phyloP scores from a whole-genome alignment of 2,329 filamentous ascomycete genomes.

The Sporothrix mexicana region DNA sequence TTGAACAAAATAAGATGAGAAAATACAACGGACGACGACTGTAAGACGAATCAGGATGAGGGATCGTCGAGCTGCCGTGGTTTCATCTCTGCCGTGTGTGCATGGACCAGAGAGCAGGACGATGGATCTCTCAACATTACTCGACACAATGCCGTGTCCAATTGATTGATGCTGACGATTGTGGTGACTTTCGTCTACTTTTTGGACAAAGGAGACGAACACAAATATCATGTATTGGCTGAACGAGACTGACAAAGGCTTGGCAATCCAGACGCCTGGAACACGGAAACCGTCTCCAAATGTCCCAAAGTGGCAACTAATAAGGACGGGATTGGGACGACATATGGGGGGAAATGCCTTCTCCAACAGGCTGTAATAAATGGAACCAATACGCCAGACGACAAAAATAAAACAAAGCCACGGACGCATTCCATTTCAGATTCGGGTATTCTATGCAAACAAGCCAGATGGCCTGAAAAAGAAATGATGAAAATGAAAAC shows the following conservation, averaged over 20 bases:
- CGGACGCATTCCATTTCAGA: not conserved
- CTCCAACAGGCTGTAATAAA: too few species aligned
- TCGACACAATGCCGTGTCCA: slow-evolving; percentile 24
- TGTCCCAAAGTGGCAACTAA: not conserved
- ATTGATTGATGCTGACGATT: slow-evolving; percentile 5
- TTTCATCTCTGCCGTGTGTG: slow-evolving; percentile 30
- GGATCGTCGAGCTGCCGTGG: slow-evolving; percentile 10
- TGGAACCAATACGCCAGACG: not conserved
- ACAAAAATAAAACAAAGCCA: slow-evolving; percentile 33
- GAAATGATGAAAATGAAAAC: too few species aligned
- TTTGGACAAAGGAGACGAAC: not conserved
- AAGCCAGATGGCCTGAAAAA: too few species aligned
- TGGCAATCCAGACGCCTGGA: slow-evolving; percentile 13
- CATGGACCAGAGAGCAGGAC: not conserved
- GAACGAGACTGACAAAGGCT: not conserved
- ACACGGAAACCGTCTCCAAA: not conserved
- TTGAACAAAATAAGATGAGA: not conserved
- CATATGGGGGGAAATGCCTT: too few species aligned
- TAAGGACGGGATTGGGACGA: not conserved
- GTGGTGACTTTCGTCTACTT: not conserved
- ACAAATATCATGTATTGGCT: not conserved
- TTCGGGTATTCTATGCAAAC: slow-evolving; percentile 5
- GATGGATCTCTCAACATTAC: not conserved
- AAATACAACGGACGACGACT: not conserved
- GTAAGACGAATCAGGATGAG: not conserved